These are phyloP conservation scores for Rhododendron molle DNA, from an alignment of 148 eudicot species.

Conservation along the genomic window DNA sequence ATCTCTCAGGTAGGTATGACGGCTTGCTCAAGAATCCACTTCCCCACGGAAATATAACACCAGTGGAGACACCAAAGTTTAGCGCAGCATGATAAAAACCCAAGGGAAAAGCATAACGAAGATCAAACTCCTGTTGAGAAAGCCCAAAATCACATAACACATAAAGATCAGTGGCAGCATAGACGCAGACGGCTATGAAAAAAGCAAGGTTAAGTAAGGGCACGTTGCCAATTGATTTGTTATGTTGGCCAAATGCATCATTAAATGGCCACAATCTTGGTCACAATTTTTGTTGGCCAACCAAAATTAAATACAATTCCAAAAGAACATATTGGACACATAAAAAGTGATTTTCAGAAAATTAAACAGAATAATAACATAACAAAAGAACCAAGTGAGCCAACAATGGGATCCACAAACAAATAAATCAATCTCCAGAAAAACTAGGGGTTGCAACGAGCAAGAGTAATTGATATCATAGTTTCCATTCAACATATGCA, in stretches of 20 bases:
- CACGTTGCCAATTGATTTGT: background rate
- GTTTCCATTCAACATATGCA: no score
- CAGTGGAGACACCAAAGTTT: conserved; percentile 73
- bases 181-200: background rate
- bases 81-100: conserved; percentile 70
- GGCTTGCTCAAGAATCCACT: conserved; percentile 55
- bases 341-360: background rate
- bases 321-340: background rate
- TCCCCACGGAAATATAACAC: conserved; percentile 79
- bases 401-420: background rate
- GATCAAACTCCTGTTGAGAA: conserved; percentile 70
- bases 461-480: background rate
- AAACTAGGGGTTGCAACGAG: background rate
- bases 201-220: background rate
- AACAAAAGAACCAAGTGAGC: background rate
- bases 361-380: background rate
- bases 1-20: conserved; percentile 72
- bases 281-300: background rate
- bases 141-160: conserved; percentile 4
- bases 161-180: background rate
- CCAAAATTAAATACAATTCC: background rate
- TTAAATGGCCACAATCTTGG: background rate
- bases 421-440: background rate
- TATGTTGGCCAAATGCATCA: background rate
- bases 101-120: conserved; percentile 76